Evolutionary conservation across 495 filamentous ascomycete genomes (phyloP).

Genomic region (Aspergillus incahuasiensis): DNA sequence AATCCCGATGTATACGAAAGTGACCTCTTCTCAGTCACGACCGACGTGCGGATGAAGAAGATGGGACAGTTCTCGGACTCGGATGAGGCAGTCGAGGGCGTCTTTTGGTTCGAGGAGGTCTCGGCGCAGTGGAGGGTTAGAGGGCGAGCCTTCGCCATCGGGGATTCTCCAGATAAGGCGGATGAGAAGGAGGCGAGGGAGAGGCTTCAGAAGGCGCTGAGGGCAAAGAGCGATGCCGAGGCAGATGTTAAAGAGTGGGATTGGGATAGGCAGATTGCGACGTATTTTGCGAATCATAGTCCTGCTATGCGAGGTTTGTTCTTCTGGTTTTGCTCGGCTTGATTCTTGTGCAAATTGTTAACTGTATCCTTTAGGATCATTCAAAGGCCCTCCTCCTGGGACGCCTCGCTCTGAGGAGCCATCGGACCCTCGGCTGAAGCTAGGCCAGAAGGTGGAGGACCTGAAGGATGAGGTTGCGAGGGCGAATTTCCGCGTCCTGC

Average conservation of each 20-base stretch:
- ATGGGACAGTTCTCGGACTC: conserved; percentile 52
- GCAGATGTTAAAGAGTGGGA: conserved; percentile 44
- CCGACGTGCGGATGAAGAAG: conserved; percentile 85
- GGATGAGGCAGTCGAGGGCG: conserved; percentile 69
- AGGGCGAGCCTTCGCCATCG: conserved; percentile 70
- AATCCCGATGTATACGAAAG: conserved; percentile 68
- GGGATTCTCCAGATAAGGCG: conserved; percentile 48
- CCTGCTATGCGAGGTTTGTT: conserved; percentile 65
- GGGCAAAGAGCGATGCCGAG: conserved; percentile 28
- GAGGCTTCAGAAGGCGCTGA: conserved; percentile 35
- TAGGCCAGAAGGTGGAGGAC: conserved; percentile 66
- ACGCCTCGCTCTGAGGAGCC: conserved; percentile 45
- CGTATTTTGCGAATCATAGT: conserved; percentile 81
- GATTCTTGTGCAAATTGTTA: too few species aligned
- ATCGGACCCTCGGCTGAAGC: conserved; percentile 43
- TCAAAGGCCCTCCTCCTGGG: conserved; percentile 74
- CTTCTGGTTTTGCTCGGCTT: not conserved
- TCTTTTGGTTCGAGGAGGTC: conserved; percentile 72
- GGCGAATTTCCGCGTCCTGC: conserved; percentile 77
- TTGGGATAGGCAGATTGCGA: conserved; percentile 72
- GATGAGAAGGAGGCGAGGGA: conserved; percentile 38
- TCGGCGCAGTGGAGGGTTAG: conserved; percentile 80
- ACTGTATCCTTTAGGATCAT: conserved; percentile 47
- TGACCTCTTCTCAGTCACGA: conserved; percentile 78
- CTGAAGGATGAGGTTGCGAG: conserved; percentile 64